A percentile compares a stretch with the other conserved stretches of the same genome.
Evolutionary conservation across 1,284 basidiomycete species (phyloP).

Genomic region (Apiotrichum gamsii): DNA sequence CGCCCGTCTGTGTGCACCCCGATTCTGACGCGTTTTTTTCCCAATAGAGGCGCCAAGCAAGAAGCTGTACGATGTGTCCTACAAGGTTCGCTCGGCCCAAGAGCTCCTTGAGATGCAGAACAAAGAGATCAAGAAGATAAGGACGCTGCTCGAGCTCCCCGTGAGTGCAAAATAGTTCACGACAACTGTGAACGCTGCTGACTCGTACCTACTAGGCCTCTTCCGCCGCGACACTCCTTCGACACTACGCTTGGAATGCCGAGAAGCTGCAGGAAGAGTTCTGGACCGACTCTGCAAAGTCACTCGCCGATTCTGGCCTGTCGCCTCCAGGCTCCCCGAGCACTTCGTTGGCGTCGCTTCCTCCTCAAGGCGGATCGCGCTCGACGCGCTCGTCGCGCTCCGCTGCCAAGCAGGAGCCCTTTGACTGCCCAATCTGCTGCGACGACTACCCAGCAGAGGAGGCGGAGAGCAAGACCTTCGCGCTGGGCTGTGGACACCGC

Average conservation of each 20-base stretch:
- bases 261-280: constrained; percentile 92
- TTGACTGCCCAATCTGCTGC: constrained; percentile 86
- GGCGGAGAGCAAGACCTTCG: constrained; percentile 54
- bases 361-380: constrained; percentile 35
- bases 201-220: constrained; percentile 40
- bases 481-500: constrained; percentile 69
- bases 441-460: constrained; percentile 58
- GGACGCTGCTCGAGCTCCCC: constrained; percentile 75
- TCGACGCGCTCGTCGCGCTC: constrained; percentile 11
- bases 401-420: constrained; percentile 49
- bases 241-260: constrained; percentile 89
- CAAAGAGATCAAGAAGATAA: constrained; percentile 72
- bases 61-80: constrained; percentile 47
- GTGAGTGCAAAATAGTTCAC: constrained; percentile 52
- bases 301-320: constrained; percentile 66
- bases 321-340: constrained; percentile 44
- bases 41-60: constrained; percentile 35
- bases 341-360: constrained; percentile 28
- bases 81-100: constrained; percentile 63
- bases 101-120: constrained; percentile 71
- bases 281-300: constrained; percentile 74
- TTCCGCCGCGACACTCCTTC: constrained; percentile 70
- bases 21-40: too few species aligned
- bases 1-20: background rate
- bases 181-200: too few species aligned